Base-by-base conservation (phyloP, 2,329 filamentous ascomycete species). In the Phyllosticta citribraziliensis region DNA sequence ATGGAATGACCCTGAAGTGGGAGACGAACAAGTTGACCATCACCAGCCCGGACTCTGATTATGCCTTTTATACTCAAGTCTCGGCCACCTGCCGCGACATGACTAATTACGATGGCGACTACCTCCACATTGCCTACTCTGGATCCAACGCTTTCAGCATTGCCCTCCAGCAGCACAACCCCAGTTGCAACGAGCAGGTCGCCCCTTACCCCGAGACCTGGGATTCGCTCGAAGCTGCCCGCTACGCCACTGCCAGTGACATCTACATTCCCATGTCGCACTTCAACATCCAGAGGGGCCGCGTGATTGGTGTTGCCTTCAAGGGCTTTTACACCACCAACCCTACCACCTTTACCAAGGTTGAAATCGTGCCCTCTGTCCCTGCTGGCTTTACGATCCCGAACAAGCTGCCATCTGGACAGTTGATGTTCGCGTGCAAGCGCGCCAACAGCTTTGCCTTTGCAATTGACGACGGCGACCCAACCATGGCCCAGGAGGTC, bases 371-470 rank as follows among this genome's bases (percentile, higher is more conserved):
- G 12, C 72, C 77, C 20, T 72, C 75, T 0, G 72, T 86, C 1
- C 85, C 86, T 1, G 64, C 73, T 0, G 72, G 74, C 19, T 79
- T 82, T 63, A 75, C 69, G 30, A 74, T 87, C 9, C 84, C 85
- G 1, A 72, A 74, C 61, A 88, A 88, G 72, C 73, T 86, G 30
- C 79, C 84, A 0, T 85, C 80, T 1, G 85, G 85, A 6, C 79
- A 78, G 20, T 75, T 88, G 35, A 75, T 85, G 54, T 83, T 88
- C 67, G 77, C 80, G 6, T 88, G 86, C 77, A 85, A 81, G 65
- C 79, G 85, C 19, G 85, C 85, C 55, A 87, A 88, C 73, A 85
- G 82, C 0, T 88, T 89, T 69, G 86, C 86, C 1, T 88, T 89
- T 70, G 86, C 85, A 56, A 88, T 89, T 64, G 86, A 88, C 68